A percentile compares a stretch with the other conserved stretches of the same genome.
Evolutionary conservation across 1,284 basidiomycete genomes (phyloP).

Genomic region (Ganoderma sp.): DNA sequence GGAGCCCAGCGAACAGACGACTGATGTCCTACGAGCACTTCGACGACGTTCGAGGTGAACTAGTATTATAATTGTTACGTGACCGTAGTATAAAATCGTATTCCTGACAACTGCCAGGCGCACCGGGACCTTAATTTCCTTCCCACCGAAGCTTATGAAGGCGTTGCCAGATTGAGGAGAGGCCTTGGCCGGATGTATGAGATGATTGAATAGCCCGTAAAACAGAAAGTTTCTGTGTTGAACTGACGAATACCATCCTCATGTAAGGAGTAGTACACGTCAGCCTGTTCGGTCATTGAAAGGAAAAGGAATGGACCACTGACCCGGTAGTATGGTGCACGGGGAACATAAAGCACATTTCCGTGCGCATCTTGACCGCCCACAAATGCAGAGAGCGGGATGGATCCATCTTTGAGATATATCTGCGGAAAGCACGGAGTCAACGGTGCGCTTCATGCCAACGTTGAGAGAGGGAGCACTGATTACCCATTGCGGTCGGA

Average conservation of each 20-base stretch:
- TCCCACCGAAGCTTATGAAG: neutral
- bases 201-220: neutral
- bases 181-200: neutral
- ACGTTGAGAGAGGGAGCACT: neutral
- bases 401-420: neutral
- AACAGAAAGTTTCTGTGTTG: neutral
- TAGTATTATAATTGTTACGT: neutral
- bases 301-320: neutral
- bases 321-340: neutral
- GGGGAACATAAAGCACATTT: neutral
- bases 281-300: neutral
- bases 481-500: neutral
- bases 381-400: neutral
- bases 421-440: neutral
- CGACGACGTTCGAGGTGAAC: neutral
- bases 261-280: neutral
- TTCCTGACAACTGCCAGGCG: neutral
- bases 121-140: neutral
- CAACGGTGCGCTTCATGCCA: neutral
- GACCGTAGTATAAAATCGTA: neutral
- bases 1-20: neutral
- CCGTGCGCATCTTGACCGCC: neutral
- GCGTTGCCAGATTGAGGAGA: neutral
- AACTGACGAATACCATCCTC: constrained; percentile 1
- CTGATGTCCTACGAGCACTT: neutral